Evolutionary conservation across 805 yeast genomes (phyloP).

Genomic region (Candida qinlingensis): DNA sequence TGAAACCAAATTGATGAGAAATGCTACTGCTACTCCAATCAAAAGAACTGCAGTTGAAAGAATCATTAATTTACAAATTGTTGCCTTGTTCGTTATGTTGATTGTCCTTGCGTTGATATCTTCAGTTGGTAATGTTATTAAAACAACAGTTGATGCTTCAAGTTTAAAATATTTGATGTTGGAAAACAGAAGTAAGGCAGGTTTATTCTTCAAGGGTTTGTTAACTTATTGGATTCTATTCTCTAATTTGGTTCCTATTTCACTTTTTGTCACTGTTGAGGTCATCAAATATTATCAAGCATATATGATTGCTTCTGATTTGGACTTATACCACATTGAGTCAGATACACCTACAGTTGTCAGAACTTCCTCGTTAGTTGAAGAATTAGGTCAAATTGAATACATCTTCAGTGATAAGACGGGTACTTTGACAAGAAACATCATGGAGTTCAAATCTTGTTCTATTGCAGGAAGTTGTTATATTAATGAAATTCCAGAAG

Average conservation of each 20-base stretch:
- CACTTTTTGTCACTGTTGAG: slow-evolving; percentile 93
- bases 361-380: slow-evolving; percentile 91
- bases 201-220: slow-evolving; percentile 77
- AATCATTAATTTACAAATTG: slow-evolving; percentile 86
- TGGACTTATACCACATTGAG: slow-evolving; percentile 84
- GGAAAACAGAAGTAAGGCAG: slow-evolving; percentile 61
- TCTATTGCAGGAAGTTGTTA: slow-evolving; percentile 91
- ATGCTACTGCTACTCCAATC: slow-evolving; percentile 98
- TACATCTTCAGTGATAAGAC: slow-evolving; percentile 96
- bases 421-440: slow-evolving; percentile 91
- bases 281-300: slow-evolving; percentile 95
- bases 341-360: slow-evolving; percentile 94
- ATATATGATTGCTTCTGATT: slow-evolving; percentile 84
- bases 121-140: slow-evolving; percentile 81
- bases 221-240: slow-evolving; percentile 94
- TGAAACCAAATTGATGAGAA: slow-evolving; percentile 96
- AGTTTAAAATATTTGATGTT: slow-evolving; percentile 60
- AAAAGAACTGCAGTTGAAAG: slow-evolving; percentile 96
- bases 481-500: slow-evolving; percentile 87
- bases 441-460: slow-evolving; percentile 94
- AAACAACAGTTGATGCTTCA: slow-evolving; percentile 46
- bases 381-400: slow-evolving; percentile 95
- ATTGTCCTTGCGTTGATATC: slow-evolving; percentile 74
- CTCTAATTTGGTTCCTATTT: slow-evolving; percentile 96
- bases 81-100: slow-evolving; percentile 79